Percentiles rank a stretch among this genome's conserved stretches.
Conservation (phyloP, 495 filamentous ascomycete genomes). For the Aspergillus coremiiformis region DNA sequence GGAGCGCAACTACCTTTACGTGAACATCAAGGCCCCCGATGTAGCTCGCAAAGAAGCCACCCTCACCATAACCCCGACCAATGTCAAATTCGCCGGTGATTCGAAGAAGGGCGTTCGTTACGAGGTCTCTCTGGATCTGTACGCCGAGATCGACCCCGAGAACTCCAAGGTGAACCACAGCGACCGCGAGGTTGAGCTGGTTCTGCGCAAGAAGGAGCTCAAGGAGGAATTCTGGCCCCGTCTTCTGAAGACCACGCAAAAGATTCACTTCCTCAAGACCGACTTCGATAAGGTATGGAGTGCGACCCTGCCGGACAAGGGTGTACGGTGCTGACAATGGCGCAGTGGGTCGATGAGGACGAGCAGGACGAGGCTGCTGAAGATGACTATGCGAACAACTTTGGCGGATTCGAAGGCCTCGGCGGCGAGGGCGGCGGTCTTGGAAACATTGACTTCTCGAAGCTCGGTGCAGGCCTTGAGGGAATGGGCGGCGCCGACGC, state of each 20-base stretch:
- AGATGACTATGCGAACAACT: conserved; percentile 65
- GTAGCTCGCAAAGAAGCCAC: conserved; percentile 60
- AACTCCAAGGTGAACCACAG: conserved; percentile 79
- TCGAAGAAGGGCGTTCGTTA: conserved; percentile 79
- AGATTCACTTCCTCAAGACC: conserved; percentile 94
- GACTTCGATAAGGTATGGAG: conserved; percentile 85
- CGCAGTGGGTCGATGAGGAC: conserved; percentile 96
- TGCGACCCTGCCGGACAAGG: background rate
- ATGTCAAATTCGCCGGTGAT: conserved; percentile 72
- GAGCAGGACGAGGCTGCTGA: conserved; percentile 87
- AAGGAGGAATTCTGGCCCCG: conserved; percentile 91
- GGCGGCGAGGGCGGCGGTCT: conserved; percentile 43
- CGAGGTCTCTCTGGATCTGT: conserved; percentile 81
- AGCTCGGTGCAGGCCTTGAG: conserved; percentile 58
- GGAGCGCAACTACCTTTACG: conserved; percentile 85
- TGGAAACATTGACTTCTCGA: conserved; percentile 74
- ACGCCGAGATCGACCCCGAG: conserved; percentile 77
- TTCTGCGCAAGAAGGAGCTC: conserved; percentile 93
- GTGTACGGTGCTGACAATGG: conserved; percentile 12
- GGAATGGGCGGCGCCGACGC: conserved; percentile 42
- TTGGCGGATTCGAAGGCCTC: conserved; percentile 61
- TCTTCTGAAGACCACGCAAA: conserved; percentile 80
- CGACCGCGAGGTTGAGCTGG: conserved; percentile 75
- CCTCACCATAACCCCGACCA: conserved; percentile 69
- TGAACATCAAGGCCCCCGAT: conserved; percentile 82